Percentiles rank a stretch among this genome's conserved stretches.
Conservation (phyloP, 371 early-diverging fungal genomes). For the Actinomortierella ambigua region DNA sequence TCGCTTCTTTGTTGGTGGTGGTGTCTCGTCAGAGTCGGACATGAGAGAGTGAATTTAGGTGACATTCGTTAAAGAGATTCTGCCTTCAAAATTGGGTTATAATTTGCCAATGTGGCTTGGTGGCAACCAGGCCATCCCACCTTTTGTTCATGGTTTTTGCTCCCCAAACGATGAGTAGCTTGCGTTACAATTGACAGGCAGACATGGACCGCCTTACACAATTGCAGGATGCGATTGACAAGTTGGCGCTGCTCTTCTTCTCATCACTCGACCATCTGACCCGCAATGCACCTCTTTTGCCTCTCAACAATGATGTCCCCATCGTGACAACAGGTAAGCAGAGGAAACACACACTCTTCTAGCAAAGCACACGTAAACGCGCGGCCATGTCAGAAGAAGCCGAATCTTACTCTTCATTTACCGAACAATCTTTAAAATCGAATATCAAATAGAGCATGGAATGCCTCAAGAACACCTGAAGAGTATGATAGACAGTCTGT, state of each 20-base stretch:
- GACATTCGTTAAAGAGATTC: too few relatives aligned
- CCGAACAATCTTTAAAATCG: too few relatives aligned
- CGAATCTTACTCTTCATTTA: too few relatives aligned
- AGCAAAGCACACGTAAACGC: background rate
- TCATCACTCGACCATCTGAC: slow-evolving; percentile 46
- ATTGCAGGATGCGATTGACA: slow-evolving; percentile 68
- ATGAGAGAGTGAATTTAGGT: slow-evolving; percentile 4
- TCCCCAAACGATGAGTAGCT: too few relatives aligned
- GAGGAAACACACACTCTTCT: background rate
- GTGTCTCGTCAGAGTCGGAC: slow-evolving; percentile 34
- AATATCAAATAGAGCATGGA: slow-evolving; percentile 17
- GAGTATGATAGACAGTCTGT: slow-evolving; percentile 7
- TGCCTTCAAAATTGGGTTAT: too few relatives aligned
- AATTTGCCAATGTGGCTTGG: too few relatives aligned
- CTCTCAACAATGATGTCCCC: slow-evolving; percentile 31
- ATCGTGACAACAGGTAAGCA: slow-evolving; percentile 31
- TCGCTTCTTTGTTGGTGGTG: slow-evolving; percentile 11
- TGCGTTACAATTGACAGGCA: too few relatives aligned
- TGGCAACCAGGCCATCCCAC: background rate
- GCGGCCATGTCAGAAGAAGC: background rate
- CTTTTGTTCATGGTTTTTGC: background rate
- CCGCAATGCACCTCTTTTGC: slow-evolving; percentile 34
- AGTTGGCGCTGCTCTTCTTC: slow-evolving; percentile 44
- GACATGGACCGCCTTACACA: slow-evolving; percentile 61
- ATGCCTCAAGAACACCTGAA: slow-evolving; percentile 33